Percentiles rank a stretch among this genome's conserved stretches.
Conservation (phyloP, 495 filamentous ascomycete species). For the Talaromyces thailandensis region DNA sequence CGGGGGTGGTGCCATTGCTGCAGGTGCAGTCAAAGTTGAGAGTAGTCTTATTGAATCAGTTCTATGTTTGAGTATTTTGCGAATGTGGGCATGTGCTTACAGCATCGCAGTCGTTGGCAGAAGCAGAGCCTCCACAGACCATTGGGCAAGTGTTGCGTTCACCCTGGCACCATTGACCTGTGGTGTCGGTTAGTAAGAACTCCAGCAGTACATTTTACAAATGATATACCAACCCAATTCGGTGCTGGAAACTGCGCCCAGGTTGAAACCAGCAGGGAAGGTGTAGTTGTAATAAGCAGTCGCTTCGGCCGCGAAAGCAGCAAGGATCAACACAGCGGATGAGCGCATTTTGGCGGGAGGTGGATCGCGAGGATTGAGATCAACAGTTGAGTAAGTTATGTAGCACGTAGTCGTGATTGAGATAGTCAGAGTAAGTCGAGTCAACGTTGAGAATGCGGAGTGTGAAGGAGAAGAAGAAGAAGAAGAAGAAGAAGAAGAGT, state of each 20-base stretch:
- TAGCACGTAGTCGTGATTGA: too few species aligned
- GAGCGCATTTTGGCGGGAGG: constrained; percentile 19
- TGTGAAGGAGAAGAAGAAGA: constrained; percentile 11
- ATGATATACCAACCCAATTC: constrained; percentile 18
- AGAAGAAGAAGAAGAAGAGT: constrained; percentile 14
- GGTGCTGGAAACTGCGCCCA: constrained; percentile 18
- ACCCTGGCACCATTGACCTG: constrained; percentile 36
- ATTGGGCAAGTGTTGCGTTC: constrained; percentile 38
- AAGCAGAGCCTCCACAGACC: constrained; percentile 33
- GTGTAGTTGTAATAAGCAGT: constrained; percentile 21
- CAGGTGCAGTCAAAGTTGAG: constrained; percentile 48
- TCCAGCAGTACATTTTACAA: background rate
- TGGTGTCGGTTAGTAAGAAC: constrained; percentile 7
- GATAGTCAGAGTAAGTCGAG: background rate
- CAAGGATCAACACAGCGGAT: constrained; percentile 23
- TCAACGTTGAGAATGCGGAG: background rate
- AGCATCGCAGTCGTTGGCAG: constrained; percentile 30
- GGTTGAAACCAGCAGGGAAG: constrained; percentile 30
- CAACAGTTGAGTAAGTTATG: constrained; percentile 1
- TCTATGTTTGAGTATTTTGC: constrained; percentile 3
- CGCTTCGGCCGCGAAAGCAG: constrained; percentile 21
- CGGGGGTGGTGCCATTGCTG: constrained; percentile 39
- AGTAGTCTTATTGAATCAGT: constrained; percentile 24
- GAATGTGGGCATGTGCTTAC: constrained; percentile 23
- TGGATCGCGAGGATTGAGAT: constrained; percentile 3